Base-by-base conservation (phyloP, 257 asterid genomes). In the Przewalskia tangutica region DNA sequence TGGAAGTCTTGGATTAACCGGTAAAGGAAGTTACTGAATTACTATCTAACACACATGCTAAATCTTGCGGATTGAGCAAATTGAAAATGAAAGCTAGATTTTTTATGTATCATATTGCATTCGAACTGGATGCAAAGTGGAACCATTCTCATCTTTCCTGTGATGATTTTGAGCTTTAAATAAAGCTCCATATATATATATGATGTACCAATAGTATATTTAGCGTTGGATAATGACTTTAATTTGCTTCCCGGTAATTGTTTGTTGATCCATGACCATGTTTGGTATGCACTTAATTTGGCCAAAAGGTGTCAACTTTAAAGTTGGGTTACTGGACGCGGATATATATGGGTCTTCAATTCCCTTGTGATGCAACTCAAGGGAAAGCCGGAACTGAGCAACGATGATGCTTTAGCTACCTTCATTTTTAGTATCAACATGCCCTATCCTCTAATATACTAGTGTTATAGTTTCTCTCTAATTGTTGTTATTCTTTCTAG, bases 291-390 rank as follows among this genome's bases (percentile, higher is more conserved):
- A 95, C 98, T 95, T 84, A 95, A 95, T 89, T 88, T 95, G 91
- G 98, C 99, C 48, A 91, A 86, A 82, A 91, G 88, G 88, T 94
- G 92, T 80, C 86, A 83, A 85, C 96, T n/a, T 94, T 58, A 91
- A 85, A 84, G 97, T 95, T 81, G 99, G 99, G 77, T 84, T 95
- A n/a, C 91, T 95, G 58, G 99, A 95, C 87, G 97, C 99, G 8
- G 99, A 95, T 85, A 97, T 95, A 13, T 94, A 95, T 82, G 99
- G 98, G 64, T 98, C 98, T 2, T 95, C 99, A 16, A 88, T 95
- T 81, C 97, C 98, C 23, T 85, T 89, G 46, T 95, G 99, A 95
- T 95, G 99, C 89, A 87, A 77, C 97, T 95, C 73, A 91, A 84
- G 58, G 99, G 99, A 46, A 94, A 90, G 94, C 99, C 99, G 79